Evolutionary conservation across 2,329 filamentous ascomycete species (phyloP).

Genomic region (Colletotrichum caudatum): DNA sequence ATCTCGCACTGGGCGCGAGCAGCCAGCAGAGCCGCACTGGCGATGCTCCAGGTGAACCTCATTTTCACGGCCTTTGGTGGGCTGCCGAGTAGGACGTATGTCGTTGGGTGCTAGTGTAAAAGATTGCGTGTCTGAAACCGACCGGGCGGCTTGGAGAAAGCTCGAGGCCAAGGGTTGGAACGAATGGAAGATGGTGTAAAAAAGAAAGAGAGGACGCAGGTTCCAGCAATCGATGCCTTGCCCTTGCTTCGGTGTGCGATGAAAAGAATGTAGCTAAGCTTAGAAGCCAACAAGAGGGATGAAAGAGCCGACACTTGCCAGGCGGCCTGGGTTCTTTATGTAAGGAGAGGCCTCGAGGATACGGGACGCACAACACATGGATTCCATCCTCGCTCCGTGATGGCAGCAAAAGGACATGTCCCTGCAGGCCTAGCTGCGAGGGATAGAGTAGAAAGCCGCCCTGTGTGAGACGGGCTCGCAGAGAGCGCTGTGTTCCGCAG

Average conservation of each 20-base stretch:
- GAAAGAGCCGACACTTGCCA: background rate
- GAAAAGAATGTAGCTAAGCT: conserved; percentile 39
- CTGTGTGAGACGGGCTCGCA: conserved; percentile 22
- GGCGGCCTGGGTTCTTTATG: conserved; percentile 29
- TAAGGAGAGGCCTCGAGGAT: background rate
- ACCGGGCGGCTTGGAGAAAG: conserved; percentile 38
- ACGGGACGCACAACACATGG: conserved; percentile 24
- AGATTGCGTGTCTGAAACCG: conserved; percentile 35
- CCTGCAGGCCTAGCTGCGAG: conserved; percentile 40
- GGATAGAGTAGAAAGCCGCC: conserved; percentile 36
- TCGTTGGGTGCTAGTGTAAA: conserved; percentile 11
- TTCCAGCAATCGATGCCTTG: conserved; percentile 41
- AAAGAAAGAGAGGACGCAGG: conserved; percentile 41
- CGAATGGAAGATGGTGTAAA: conserved; percentile 30
- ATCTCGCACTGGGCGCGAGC: conserved; percentile 47
- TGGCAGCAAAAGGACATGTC: conserved; percentile 11
- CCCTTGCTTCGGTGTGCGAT: conserved; percentile 37
- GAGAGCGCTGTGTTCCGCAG: conserved; percentile 24
- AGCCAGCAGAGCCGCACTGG: conserved; percentile 39
- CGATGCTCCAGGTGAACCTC: conserved; percentile 38
- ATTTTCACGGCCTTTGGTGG: conserved; percentile 12
- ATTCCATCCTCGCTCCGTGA: conserved; percentile 23
- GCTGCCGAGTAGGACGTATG: conserved; percentile 16
- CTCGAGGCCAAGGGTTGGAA: conserved; percentile 25
- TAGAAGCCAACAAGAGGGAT: conserved; percentile 15